A percentile compares a stretch with the other conserved stretches of the same genome.
Conservation (phyloP, 78 protist genomes). For the Bodo saltans region DNA sequence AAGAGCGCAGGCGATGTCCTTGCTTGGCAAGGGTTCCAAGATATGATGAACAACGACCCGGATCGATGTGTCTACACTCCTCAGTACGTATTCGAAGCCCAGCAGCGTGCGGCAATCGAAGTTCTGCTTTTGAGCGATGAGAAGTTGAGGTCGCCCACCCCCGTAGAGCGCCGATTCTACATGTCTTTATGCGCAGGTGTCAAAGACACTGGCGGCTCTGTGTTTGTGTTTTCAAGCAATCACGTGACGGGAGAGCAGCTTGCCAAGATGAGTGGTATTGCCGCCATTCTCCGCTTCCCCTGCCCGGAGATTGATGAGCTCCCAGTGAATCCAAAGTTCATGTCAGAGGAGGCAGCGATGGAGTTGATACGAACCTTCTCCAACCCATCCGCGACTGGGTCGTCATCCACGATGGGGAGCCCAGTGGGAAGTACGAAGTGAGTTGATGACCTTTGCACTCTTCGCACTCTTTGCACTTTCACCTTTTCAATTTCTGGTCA, state of each 20-base stretch:
- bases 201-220: constrained; percentile 56
- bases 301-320: constrained; percentile 62
- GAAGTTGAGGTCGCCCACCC: constrained; percentile 28
- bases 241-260: constrained; percentile 81
- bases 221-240: constrained; percentile 55
- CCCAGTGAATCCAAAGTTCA: too few relatives aligned
- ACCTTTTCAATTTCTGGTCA: too few relatives aligned
- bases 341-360: too few relatives aligned
- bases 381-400: too few relatives aligned
- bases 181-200: constrained; percentile 63
- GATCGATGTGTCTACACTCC: constrained; percentile 68
- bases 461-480: too few relatives aligned
- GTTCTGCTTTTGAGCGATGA: constrained; percentile 60
- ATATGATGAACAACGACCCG: constrained; percentile 49
- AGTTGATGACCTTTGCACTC: too few relatives aligned
- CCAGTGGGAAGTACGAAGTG: too few relatives aligned
- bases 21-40: constrained; percentile 43
- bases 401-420: too few relatives aligned
- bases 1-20: constrained; percentile 63
- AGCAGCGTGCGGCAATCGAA: constrained; percentile 52
- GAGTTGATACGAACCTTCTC: too few relatives aligned
- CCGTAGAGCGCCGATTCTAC: constrained; percentile 51
- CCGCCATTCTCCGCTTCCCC: constrained; percentile 76
- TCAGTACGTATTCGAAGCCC: constrained; percentile 57
- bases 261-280: constrained; percentile 65